Evolutionary conservation across 306 rosid genomes (phyloP), one percentile per base, ranked within the genome.

Genomic region (Medicago arabica): DNA sequence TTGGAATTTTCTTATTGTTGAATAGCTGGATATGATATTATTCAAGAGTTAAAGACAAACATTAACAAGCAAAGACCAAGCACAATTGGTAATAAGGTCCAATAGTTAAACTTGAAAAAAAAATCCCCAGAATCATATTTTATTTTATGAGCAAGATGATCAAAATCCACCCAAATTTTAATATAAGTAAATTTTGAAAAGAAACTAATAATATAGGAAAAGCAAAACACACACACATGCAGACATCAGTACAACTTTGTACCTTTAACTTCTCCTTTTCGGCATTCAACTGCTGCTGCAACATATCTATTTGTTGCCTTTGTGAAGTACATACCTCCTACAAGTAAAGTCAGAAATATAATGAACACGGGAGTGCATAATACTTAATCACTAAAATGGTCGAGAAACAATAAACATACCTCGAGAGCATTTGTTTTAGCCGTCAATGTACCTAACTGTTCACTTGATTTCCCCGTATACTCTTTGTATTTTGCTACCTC

Each of bases 251-350:
- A 25, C 19, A 68, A 23, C 21, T 67, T 19, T n/a, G 23, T 18
- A 67, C 72, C 72, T 67, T 67, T 23, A 67, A 67, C 18, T 67
- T 67, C 57, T 67, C 55, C 38, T 46, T 67, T 67, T 67, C 72
- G 44, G 72, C 72, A 46, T 9, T 21, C 72, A 67, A 75, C 31
- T 92, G 93, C 23, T 84, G 89, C 83, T 87, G 87, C 69, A 95
- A 66, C 7, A 70, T 57, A 17, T 61, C 68, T 62, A 95, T 83
- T 69, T 86, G 87, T 85, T 86, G 83, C 81, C 66, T 85, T 60
- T 89, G 97, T 60, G 93, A 92, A 58, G 92, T 86, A 76, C 96
- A 90, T 17, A 86, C 80, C 36, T 81, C 96, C 97, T 94, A 71
- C 8, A 78, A 82, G 84, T 75, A 47, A 18, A 72, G 13, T 59